Conservation (phyloP, 768 basidiomycete species). For the Pholiota conissans region DNA sequence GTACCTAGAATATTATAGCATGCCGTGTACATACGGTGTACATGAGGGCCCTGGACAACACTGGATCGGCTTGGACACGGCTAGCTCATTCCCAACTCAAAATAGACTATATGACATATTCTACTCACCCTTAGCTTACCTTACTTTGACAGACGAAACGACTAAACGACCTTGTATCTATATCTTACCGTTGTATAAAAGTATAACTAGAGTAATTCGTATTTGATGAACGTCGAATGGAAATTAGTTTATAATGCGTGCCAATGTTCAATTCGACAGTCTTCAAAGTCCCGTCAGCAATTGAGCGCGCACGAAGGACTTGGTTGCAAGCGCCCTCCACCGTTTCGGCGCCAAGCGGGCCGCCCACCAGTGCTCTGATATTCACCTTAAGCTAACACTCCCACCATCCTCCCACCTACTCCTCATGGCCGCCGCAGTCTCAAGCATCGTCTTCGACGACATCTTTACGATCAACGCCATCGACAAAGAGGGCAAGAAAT, state of each 20-base stretch:
- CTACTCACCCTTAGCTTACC: too few species aligned
- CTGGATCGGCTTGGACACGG: too few species aligned
- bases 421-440: conserved; percentile 60
- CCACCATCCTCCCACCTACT: too few species aligned
- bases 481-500: conserved; percentile 94
- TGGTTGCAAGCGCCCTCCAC: too few species aligned
- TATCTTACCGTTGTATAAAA: neutral
- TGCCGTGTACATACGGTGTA: neutral
- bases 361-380: too few species aligned
- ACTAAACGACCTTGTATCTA: neutral
- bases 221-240: neutral
- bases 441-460: conserved; percentile 90
- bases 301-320: too few species aligned
- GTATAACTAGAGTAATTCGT: neutral
- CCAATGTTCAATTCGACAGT: too few species aligned
- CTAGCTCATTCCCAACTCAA: neutral
- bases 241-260: too few species aligned
- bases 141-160: neutral
- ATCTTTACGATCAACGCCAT: conserved; percentile 85
- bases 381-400: too few species aligned
- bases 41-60: too few species aligned
- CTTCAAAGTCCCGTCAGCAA: too few species aligned
- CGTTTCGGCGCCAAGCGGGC: neutral
- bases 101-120: neutral
- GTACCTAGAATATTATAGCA: too few species aligned